Evolutionary conservation across 2,329 filamentous ascomycete species (phyloP).

Genomic region (Reticulascus tulasneorum): DNA sequence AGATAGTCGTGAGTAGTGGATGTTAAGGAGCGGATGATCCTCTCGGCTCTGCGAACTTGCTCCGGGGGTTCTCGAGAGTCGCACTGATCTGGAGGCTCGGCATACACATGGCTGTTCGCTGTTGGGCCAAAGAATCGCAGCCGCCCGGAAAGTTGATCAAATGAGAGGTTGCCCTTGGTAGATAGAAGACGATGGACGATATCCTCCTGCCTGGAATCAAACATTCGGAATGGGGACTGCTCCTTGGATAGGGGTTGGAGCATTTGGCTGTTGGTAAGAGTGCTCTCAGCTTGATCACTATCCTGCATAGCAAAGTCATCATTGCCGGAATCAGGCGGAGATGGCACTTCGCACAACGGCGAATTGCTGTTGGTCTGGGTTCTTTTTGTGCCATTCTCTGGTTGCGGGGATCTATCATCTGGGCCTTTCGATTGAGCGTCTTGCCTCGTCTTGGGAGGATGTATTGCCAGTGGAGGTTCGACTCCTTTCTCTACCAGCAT

Average conservation of each 20-base stretch:
- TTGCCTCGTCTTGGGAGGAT: constrained; percentile 49
- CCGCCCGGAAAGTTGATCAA: constrained; percentile 47
- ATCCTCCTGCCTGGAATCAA: constrained; percentile 39
- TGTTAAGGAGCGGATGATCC: constrained; percentile 41
- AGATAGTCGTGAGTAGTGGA: constrained; percentile 48
- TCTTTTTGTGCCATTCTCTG: constrained; percentile 18
- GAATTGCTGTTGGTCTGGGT: constrained; percentile 9
- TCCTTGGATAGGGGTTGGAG: constrained; percentile 21
- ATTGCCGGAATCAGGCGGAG: constrained; percentile 27
- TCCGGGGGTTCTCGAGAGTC: constrained; percentile 37
- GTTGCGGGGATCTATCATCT: constrained; percentile 14
- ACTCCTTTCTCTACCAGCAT: constrained; percentile 48
- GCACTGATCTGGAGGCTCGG: constrained; percentile 30
- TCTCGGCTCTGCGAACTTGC: constrained; percentile 39
- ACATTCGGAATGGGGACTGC: constrained; percentile 29
- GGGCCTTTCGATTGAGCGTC: constrained; percentile 22
- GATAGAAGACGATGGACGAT: constrained; percentile 46
- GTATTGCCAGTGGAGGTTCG: constrained; percentile 43
- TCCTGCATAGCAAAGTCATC: constrained; percentile 26
- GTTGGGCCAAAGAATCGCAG: constrained; percentile 50
- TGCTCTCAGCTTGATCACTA: constrained; percentile 18
- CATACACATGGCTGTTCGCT: constrained; percentile 49
- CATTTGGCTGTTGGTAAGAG: constrained; percentile 15
- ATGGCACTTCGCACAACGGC: constrained; percentile 20
- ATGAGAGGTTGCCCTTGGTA: constrained; percentile 45